phyloP scores from a whole-genome alignment of 148 eudicot species.

The Pouteria glomerata region DNA sequence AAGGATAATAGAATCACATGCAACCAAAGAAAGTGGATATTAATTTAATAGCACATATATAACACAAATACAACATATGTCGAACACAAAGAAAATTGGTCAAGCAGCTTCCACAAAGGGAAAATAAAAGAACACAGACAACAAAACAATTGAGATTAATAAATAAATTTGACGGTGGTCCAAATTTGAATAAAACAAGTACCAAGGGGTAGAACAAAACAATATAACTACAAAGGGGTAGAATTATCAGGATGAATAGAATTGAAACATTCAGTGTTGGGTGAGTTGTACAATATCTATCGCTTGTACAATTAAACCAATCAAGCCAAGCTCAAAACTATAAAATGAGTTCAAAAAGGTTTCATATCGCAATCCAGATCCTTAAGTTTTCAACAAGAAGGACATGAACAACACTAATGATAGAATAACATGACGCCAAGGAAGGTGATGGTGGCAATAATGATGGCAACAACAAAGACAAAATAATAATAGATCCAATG shows the following conservation, averaged over 20 bases:
- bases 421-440: background rate
- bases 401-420: background rate
- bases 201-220: too few relatives aligned
- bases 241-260: too few relatives aligned
- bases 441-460: background rate
- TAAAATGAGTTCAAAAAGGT: background rate
- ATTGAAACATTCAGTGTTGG: too few relatives aligned
- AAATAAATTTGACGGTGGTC: background rate
- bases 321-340: background rate
- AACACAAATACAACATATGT: background rate
- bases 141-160: background rate
- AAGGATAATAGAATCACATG: conserved; percentile 9
- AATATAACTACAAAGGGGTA: too few relatives aligned
- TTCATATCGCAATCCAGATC: background rate
- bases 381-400: background rate
- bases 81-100: background rate
- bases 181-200: too few relatives aligned
- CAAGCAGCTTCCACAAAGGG: background rate
- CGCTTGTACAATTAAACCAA: too few relatives aligned
- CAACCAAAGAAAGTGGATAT: background rate
- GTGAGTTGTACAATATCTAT: too few relatives aligned
- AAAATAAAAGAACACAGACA: background rate
- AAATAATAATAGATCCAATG: background rate
- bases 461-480: background rate
- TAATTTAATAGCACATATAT: background rate